Evolutionary conservation across 495 filamentous ascomycete species (phyloP).

Genomic region (Penicillium odoratum): DNA sequence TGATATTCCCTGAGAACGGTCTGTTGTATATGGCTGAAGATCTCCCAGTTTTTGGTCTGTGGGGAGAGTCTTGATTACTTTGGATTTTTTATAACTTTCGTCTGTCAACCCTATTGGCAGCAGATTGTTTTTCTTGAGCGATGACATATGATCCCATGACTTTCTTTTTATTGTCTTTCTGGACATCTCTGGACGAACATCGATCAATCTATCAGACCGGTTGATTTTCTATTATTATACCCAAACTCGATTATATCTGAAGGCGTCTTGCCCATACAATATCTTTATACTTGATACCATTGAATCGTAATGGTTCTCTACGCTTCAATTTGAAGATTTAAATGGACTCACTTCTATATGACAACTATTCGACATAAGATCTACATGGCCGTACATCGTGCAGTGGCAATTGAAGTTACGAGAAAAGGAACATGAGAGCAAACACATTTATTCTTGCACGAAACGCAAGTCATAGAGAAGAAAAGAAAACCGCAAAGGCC

Average conservation of each 20-base stretch:
- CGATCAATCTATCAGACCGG: not conserved
- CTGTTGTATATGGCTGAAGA: constrained; percentile 45
- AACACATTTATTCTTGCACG: constrained; percentile 7
- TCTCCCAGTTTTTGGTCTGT: constrained; percentile 39
- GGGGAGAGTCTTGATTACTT: constrained; percentile 30
- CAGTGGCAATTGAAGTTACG: constrained; percentile 11
- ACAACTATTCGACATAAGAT: no score
- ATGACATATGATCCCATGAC: constrained; percentile 3
- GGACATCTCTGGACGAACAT: not conserved
- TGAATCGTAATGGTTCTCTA: not conserved
- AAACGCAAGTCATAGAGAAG: constrained; percentile 4
- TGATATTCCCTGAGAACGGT: constrained; percentile 42
- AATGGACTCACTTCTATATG: not conserved
- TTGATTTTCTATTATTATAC: not conserved
- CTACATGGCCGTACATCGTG: constrained; percentile 1
- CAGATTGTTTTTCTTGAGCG: not conserved
- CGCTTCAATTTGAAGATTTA: not conserved
- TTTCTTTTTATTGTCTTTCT: not conserved
- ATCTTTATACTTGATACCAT: not conserved
- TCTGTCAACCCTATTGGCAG: not conserved
- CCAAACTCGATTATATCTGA: not conserved
- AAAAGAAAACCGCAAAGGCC: not conserved
- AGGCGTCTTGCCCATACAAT: not conserved
- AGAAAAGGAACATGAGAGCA: constrained; percentile 2
- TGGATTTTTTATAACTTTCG: not conserved